Percentiles rank a stretch among this genome's conserved stretches.
Evolutionary conservation across 2,329 filamentous ascomycete genomes (phyloP).

Genomic region (Trichophyton mentagrophytes): DNA sequence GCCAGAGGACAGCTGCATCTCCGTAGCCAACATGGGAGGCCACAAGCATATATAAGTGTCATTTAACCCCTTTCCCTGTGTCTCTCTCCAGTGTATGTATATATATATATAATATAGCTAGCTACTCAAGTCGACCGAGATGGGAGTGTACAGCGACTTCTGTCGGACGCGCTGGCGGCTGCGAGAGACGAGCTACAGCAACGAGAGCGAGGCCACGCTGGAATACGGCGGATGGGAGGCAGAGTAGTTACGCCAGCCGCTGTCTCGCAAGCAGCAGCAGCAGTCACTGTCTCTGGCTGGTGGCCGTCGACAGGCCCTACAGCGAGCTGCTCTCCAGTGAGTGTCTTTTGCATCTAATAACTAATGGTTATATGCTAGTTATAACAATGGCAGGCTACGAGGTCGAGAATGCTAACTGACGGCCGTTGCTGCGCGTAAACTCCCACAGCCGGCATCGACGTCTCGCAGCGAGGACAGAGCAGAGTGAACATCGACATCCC

Average conservation of each 20-base stretch:
- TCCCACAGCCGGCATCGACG: too few relatives aligned
- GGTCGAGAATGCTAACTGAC: too few relatives aligned
- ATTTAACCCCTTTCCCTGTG: too few relatives aligned
- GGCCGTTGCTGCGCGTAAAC: too few relatives aligned
- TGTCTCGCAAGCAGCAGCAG: background rate
- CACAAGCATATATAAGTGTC: too few relatives aligned
- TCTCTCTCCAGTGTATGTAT: too few relatives aligned
- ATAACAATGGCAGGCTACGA: background rate
- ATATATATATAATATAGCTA: too few relatives aligned
- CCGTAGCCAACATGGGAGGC: too few relatives aligned
- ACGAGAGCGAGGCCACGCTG: background rate
- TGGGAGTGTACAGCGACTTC: background rate
- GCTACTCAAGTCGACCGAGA: background rate
- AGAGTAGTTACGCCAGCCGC: background rate
- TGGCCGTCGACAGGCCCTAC: background rate
- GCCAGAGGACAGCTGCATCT: too few relatives aligned
- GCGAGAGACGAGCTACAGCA: background rate
- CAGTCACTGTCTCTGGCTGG: background rate
- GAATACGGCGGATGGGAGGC: background rate
- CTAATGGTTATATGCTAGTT: too few relatives aligned
- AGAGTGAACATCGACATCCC: background rate
- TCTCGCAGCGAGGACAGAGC: background rate
- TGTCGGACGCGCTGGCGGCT: background rate
- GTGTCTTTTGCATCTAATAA: background rate
- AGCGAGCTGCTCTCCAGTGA: background rate